A percentile compares a stretch with the other conserved stretches of the same genome.
phyloP scores from a whole-genome alignment of 1,284 basidiomycete species.

The Waitea zeae region DNA sequence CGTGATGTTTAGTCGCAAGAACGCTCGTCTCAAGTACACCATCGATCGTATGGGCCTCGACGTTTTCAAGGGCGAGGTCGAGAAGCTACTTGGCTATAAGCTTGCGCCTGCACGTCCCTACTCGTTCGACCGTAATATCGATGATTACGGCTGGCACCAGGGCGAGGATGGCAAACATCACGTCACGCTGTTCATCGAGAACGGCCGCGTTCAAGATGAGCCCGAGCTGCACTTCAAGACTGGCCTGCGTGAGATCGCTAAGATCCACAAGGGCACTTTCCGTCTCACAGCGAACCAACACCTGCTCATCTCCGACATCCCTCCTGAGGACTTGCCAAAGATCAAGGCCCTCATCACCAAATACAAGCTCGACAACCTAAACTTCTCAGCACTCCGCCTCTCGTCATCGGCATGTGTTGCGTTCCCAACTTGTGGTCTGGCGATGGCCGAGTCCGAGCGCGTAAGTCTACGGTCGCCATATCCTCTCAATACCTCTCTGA shows the following conservation, averaged over 20 bases:
- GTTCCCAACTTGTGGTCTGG: conserved; percentile 92
- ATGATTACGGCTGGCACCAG: conserved; percentile 86
- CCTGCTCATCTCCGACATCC: conserved; percentile 76
- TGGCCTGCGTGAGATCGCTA: conserved; percentile 83
- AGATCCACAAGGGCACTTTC: conserved; percentile 88
- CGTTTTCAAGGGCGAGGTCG: conserved; percentile 80
- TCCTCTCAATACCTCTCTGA: conserved; percentile 3
- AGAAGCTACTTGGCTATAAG: conserved; percentile 73
- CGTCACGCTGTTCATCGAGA: conserved; percentile 93
- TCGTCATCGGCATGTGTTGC: conserved; percentile 91
- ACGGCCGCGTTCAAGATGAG: conserved; percentile 92
- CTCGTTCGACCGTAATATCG: conserved; percentile 81
- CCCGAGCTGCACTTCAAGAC: conserved; percentile 86
- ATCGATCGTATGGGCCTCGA: conserved; percentile 88
- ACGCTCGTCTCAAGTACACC: conserved; percentile 93
- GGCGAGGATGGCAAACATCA: conserved; percentile 85
- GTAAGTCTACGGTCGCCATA: conserved; percentile 21
- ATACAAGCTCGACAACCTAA: conserved; percentile 86
- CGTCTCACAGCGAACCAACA: conserved; percentile 94
- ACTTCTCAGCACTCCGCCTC: conserved; percentile 67
- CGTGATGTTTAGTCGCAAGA: conserved; percentile 23
- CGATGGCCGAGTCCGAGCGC: conserved; percentile 90
- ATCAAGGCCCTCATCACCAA: conserved; percentile 73
- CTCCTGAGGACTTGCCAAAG: conserved; percentile 48
- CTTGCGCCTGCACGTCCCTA: conserved; percentile 63